A percentile compares a stretch with the other conserved stretches of the same genome.
These are phyloP conservation scores for Claviceps sorghi DNA, from an alignment of 2,329 filamentous ascomycete genomes.

Conservation along the genomic window DNA sequence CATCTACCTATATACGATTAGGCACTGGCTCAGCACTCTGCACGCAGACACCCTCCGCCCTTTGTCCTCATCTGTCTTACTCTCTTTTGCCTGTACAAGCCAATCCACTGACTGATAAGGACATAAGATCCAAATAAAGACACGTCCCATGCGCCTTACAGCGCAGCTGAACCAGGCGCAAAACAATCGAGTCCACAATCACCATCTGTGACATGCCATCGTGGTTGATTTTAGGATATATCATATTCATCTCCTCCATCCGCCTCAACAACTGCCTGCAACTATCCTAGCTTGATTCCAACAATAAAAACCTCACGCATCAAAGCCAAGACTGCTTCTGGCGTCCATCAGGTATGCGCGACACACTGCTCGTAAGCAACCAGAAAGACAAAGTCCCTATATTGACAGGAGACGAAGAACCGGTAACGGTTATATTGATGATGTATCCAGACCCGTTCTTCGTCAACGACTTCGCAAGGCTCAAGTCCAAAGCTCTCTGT, in stretches of 20 bases:
- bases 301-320: not conserved
- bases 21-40: too few species aligned
- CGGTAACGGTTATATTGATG: not conserved
- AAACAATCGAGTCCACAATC: not conserved
- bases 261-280: not conserved
- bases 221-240: constrained; percentile 3
- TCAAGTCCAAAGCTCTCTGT: not conserved
- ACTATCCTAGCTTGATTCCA: constrained; percentile 1
- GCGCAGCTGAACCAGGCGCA: not conserved
- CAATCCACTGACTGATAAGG: not conserved
- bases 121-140: not conserved
- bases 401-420: not conserved
- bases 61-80: too few species aligned
- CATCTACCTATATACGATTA: too few species aligned
- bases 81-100: too few species aligned
- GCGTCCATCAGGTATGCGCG: not conserved
- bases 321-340: not conserved
- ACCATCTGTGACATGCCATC: constrained; percentile 3
- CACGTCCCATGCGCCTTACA: not conserved
- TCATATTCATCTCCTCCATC: not conserved
- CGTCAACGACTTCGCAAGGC: not conserved
- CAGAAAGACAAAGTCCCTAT: not conserved
- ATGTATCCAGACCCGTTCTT: not conserved
- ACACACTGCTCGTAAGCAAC: not conserved
- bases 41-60: too few species aligned